Evolutionary conservation across 129 eudicot species (phyloP).

Genomic region (Erigeron canadensis): DNA sequence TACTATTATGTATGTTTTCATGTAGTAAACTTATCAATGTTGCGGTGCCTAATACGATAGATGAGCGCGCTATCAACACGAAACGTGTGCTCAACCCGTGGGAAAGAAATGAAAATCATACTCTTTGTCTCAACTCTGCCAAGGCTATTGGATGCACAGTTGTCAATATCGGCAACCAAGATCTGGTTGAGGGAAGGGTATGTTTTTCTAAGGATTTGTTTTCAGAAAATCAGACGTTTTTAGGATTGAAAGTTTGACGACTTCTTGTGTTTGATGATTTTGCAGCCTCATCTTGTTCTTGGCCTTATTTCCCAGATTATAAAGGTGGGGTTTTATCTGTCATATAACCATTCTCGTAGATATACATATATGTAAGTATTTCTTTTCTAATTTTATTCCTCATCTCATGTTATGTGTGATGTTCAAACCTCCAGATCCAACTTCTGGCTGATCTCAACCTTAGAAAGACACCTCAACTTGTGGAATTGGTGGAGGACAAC

Average conservation of each 20-base stretch:
- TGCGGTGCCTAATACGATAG: slow-evolving; percentile 43
- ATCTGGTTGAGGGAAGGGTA: slow-evolving; percentile 93
- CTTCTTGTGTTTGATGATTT: slow-evolving; percentile 4
- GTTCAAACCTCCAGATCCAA: slow-evolving; percentile 63
- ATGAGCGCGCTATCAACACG: slow-evolving; percentile 40
- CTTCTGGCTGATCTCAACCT: slow-evolving; percentile 92
- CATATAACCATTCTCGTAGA: neutral
- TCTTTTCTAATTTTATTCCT: neutral
- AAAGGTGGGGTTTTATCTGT: slow-evolving; percentile 48
- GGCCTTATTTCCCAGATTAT: slow-evolving; percentile 90
- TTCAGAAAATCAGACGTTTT: neutral
- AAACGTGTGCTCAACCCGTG: slow-evolving; percentile 68
- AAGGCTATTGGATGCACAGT: slow-evolving; percentile 99
- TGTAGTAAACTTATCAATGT: slow-evolving; percentile 44
- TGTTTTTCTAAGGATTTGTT: slow-evolving; percentile 17
- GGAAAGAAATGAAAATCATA: slow-evolving; percentile 98
- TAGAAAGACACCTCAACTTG: slow-evolving; percentile 93
- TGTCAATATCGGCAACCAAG: slow-evolving; percentile 92
- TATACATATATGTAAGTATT: neutral
- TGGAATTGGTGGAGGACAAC: slow-evolving; percentile 86
- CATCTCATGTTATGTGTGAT: slow-evolving; percentile 17
- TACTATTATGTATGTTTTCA: neutral
- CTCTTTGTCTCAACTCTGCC: slow-evolving; percentile 97
- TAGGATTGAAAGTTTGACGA: slow-evolving; percentile 7
- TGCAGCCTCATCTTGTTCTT: slow-evolving; percentile 94